Conservation (phyloP, 2,329 filamentous ascomycete species). For the Clarireedia monteithiana region DNA sequence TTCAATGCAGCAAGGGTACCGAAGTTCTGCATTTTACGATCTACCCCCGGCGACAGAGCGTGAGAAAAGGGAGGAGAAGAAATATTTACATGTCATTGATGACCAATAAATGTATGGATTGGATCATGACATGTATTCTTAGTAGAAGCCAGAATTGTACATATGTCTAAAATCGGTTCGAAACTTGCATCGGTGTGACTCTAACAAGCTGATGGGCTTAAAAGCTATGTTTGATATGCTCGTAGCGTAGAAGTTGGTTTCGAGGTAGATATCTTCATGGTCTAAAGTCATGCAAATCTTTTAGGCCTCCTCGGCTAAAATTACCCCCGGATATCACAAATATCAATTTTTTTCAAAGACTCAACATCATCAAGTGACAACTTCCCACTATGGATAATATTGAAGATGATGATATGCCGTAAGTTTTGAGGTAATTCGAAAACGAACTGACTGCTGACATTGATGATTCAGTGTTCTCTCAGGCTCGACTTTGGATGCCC, state of each 20-base stretch:
- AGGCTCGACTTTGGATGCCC: conserved; percentile 55
- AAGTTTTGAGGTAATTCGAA: neutral
- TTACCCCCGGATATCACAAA: neutral
- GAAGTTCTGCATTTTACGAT: conserved; percentile 83
- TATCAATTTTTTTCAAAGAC: neutral
- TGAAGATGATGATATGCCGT: conserved; percentile 18
- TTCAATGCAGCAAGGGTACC: conserved; percentile 69
- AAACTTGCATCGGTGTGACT: conserved; percentile 1
- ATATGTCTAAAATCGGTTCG: conserved; percentile 23
- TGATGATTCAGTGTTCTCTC: conserved; percentile 49
- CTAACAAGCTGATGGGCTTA: neutral
- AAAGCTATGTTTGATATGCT: neutral
- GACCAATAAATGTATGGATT: conserved; percentile 55
- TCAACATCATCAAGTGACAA: neutral
- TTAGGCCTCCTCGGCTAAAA: neutral
- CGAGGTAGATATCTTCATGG: too few species aligned
- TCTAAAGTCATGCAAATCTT: neutral
- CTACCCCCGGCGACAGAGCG: conserved; percentile 89
- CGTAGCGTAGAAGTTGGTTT: too few species aligned
- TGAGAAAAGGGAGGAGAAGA: conserved; percentile 90
- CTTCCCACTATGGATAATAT: conserved; percentile 9
- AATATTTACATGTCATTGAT: conserved; percentile 91
- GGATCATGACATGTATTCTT: conserved; percentile 2
- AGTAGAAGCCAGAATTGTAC: conserved; percentile 28
- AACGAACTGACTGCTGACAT: neutral